A percentile compares a stretch with the other conserved stretches of the same genome.
Evolutionary conservation across 148 eudicot species (phyloP).

Genomic region (Dysphania ambrosioides): DNA sequence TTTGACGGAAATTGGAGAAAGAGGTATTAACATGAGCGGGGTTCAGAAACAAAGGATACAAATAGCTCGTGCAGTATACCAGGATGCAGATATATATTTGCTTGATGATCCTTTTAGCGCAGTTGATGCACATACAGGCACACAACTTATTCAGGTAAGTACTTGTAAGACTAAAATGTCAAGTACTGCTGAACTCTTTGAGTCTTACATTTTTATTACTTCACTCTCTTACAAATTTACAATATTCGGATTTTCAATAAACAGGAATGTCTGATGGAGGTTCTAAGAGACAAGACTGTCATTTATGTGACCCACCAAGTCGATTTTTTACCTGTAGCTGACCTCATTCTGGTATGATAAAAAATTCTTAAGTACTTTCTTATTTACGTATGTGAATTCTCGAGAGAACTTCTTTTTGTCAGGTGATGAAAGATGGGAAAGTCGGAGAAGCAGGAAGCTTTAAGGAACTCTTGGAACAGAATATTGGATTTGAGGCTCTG

Average conservation of each 20-base stretch:
- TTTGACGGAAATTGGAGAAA: constrained; percentile 87
- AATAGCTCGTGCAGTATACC: constrained; percentile 95
- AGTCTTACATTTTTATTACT: neutral
- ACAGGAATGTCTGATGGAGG: constrained; percentile 91
- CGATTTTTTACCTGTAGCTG: constrained; percentile 98
- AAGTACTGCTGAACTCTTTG: neutral
- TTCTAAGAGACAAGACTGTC: constrained; percentile 82
- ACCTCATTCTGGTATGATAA: constrained; percentile 76
- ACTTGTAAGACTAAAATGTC: neutral
- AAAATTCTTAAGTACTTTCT: neutral
- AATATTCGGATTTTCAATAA: neutral
- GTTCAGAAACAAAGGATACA: constrained; percentile 98
- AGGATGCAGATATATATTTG: constrained; percentile 89
- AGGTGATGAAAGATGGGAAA: constrained; percentile 96
- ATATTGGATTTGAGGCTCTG: constrained; percentile 77
- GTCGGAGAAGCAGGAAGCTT: constrained; percentile 87
- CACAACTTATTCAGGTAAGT: constrained; percentile 83
- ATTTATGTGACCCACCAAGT: constrained; percentile 94
- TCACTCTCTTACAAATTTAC: too few species aligned
- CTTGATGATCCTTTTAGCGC: constrained; percentile 99
- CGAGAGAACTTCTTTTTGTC: constrained; percentile 6
- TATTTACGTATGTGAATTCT: neutral
- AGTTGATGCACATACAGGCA: constrained; percentile 96
- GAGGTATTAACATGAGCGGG: constrained; percentile 98
- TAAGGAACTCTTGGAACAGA: constrained; percentile 68